Evolutionary conservation across 441 rosid species (phyloP), one percentile per base, ranked within the genome.

Genomic region (Erodium moschatum): DNA sequence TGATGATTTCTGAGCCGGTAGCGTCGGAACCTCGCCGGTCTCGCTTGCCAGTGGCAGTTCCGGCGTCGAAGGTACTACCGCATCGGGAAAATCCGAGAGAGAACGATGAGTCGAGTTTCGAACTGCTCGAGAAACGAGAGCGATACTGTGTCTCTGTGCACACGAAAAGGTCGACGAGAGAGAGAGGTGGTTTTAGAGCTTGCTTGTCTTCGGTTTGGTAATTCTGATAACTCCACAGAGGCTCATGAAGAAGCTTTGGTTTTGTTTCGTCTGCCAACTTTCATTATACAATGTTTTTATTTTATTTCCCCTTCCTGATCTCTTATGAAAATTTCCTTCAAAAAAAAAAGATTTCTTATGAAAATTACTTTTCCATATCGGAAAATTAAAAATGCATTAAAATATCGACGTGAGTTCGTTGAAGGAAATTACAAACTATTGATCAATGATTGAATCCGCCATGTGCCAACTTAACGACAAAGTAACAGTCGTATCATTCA

Each of bases 21-120:
- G 35, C 69, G 62, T 31, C 69, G 19, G 10, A 16, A 12, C 38
- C 74, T 69, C 40, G 82, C 81, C 81, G 78, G 76, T 70, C 50
- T 73, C 60, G 60, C 83, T 78, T 10, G 73, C 80, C 76, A 70
- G 56, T 48, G 70, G 69, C 77, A 71, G 74, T 78, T 73, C 87
- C 85, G 81, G 75, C 81, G 73, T 46, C 24, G 19, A 40, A 56
- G 42, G 56, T 15, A 13, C 78, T 82, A 78, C 73, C 60, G 38
- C 79, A 72, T 74, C 69, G 31, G 1, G 5, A 24, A 9, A 10
- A 60, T 33, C 66, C 65, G 42, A 4, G 27, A 24, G 69, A 20
- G 63, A 54, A 56, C 31, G 35, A 31, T 11, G 12, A 12, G n/a
- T 20, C 12, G 64, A 58, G 20, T 58, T 58, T 21, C n/a, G 64